These are phyloP conservation scores for Fusarium virguliforme DNA, from an alignment of 2,329 filamentous ascomycete genomes.

Conservation along the genomic window DNA sequence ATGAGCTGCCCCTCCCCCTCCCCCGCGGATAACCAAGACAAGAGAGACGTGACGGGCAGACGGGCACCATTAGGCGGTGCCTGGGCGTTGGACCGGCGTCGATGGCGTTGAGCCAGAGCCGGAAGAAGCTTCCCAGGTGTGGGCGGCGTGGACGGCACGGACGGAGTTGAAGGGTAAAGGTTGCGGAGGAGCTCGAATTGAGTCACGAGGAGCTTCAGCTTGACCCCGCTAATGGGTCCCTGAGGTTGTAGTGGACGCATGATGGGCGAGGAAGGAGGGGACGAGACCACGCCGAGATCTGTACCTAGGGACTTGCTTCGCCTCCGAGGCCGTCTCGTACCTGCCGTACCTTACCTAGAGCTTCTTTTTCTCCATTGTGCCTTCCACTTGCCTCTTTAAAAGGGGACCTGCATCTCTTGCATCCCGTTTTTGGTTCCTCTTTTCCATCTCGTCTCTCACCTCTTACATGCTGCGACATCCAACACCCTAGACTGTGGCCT, in stretches of 20 bases:
- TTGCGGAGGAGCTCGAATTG: conserved; percentile 12
- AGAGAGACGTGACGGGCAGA: background rate
- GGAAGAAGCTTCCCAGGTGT: conserved; percentile 29
- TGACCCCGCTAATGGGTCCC: conserved; percentile 13
- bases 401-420: conserved; percentile 39
- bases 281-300: conserved; percentile 40
- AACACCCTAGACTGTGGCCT: background rate
- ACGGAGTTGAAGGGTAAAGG: conserved; percentile 20
- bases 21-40: conserved; percentile 1
- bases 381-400: conserved; percentile 11
- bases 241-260: conserved; percentile 36
- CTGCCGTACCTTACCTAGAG: conserved; percentile 29
- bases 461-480: conserved; percentile 13
- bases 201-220: conserved; percentile 37
- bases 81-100: conserved; percentile 26
- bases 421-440: conserved; percentile 19
- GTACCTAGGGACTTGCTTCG: conserved; percentile 17
- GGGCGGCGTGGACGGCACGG: conserved; percentile 18
- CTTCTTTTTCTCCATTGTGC: conserved; percentile 31
- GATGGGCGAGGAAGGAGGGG: conserved; percentile 34
- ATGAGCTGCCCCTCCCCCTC: conserved; percentile 18
- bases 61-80: conserved; percentile 6
- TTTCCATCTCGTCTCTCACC: conserved; percentile 14
- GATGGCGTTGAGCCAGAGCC: conserved; percentile 29
- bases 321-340: conserved; percentile 23